A percentile compares a stretch with the other conserved stretches of the same genome.
phyloP scores from a whole-genome alignment of 176 grass and related monocot species.

The Aegilops speltoides region DNA sequence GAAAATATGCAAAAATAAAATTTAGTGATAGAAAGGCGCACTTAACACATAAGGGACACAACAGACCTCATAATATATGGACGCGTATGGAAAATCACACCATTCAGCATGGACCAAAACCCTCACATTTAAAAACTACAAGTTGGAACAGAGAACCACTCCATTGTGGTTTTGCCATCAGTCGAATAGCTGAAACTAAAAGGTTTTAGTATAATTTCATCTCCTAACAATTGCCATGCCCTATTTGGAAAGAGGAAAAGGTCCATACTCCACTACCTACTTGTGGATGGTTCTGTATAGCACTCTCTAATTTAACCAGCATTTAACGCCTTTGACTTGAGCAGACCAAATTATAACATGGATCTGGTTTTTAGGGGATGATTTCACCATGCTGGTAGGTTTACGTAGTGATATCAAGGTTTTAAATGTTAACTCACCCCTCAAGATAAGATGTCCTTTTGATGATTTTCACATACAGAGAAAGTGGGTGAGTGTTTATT shows the following conservation, averaged over 20 bases:
- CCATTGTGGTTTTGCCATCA: neutral
- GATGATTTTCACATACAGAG: neutral
- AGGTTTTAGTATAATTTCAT: neutral
- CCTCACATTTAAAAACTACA: neutral
- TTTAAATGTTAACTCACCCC: neutral
- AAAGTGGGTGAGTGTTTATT: neutral
- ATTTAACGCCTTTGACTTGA: neutral
- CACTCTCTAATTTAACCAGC: neutral
- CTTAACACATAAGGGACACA: neutral
- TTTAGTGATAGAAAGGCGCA: neutral
- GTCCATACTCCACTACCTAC: neutral
- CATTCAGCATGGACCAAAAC: neutral
- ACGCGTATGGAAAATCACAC: neutral
- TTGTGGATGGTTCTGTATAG: neutral
- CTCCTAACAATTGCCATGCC: neutral
- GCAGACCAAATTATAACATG: neutral
- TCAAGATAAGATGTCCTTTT: neutral
- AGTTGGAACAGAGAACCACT: neutral
- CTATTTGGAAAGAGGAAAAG: neutral
- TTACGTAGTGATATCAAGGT: neutral
- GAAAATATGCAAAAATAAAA: neutral
- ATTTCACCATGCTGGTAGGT: neutral
- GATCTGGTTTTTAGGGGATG: neutral
- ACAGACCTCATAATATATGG: neutral
- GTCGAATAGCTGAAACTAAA: neutral